Percentiles rank a stretch among this genome's conserved stretches.
Evolutionary conservation across 2,329 filamentous ascomycete genomes (phyloP).

Genomic region (Stachybotrys chartarum): DNA sequence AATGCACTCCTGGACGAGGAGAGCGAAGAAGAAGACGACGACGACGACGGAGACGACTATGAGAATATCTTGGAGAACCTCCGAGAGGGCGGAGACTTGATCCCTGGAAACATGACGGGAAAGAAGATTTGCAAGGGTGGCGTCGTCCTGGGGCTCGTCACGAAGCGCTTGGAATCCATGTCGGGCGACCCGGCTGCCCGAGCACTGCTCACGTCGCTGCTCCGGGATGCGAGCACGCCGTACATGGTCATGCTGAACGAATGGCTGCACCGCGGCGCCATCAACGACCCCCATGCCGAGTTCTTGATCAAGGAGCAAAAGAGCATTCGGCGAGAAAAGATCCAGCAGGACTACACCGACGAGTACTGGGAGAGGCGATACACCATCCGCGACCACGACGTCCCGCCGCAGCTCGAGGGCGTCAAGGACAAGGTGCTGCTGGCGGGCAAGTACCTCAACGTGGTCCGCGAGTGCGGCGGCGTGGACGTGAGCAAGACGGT

Average conservation of each 20-base stretch:
- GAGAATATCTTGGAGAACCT: slow-evolving; percentile 91
- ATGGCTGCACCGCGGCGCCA: slow-evolving; percentile 93
- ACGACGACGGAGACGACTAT: slow-evolving; percentile 74
- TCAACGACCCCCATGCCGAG: slow-evolving; percentile 88
- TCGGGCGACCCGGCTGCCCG: slow-evolving; percentile 88
- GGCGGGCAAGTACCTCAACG: slow-evolving; percentile 95
- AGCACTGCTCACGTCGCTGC: slow-evolving; percentile 69
- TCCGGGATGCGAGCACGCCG: slow-evolving; percentile 83
- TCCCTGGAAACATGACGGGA: slow-evolving; percentile 68
- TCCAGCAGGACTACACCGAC: slow-evolving; percentile 96
- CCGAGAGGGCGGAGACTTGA: slow-evolving; percentile 76
- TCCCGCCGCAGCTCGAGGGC: slow-evolving; percentile 83
- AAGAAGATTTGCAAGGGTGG: slow-evolving; percentile 98
- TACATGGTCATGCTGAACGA: slow-evolving; percentile 99
- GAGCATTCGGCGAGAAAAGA: slow-evolving; percentile 81
- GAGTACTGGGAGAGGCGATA: slow-evolving; percentile 99
- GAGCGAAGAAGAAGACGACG: slow-evolving; percentile 60
- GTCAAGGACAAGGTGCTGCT: slow-evolving; percentile 93
- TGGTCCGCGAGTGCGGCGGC: slow-evolving; percentile 92
- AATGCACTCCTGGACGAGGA: slow-evolving; percentile 84
- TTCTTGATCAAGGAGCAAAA: slow-evolving; percentile 95
- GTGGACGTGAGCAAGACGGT: slow-evolving; percentile 89
- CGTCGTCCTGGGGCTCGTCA: slow-evolving; percentile 82
- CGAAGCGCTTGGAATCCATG: slow-evolving; percentile 77
- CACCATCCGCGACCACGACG: slow-evolving; percentile 83